Conservation (phyloP, 495 filamentous ascomycete species). For the Penicillium tannophilum region DNA sequence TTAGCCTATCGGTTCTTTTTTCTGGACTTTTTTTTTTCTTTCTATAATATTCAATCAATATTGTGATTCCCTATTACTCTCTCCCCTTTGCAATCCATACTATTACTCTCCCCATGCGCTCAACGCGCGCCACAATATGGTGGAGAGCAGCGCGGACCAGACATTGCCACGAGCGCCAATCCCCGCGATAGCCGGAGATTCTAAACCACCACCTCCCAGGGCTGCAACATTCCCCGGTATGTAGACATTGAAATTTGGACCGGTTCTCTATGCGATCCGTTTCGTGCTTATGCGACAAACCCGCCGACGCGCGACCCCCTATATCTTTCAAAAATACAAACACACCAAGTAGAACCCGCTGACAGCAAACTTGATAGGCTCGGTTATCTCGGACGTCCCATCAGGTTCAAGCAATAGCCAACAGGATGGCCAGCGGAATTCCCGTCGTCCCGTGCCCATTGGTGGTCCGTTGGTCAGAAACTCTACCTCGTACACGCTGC, state of each 20-base stretch:
- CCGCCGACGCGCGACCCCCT: neutral
- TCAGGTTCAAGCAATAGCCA: slow-evolving; percentile 40
- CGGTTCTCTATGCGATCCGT: slow-evolving; percentile 6
- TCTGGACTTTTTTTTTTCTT: slow-evolving; percentile 11
- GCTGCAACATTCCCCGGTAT: slow-evolving; percentile 25
- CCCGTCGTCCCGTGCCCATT: slow-evolving; percentile 22
- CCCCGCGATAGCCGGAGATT: slow-evolving; percentile 20
- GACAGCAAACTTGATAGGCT: slow-evolving; percentile 27
- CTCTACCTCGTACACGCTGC: slow-evolving; percentile 31
- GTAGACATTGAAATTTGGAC: slow-evolving; percentile 17
- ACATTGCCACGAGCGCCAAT: slow-evolving; percentile 19
- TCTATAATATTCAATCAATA: slow-evolving; percentile 4
- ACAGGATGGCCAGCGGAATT: slow-evolving; percentile 34
- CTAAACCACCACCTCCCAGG: slow-evolving; percentile 19
- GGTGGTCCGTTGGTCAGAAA: slow-evolving; percentile 27
- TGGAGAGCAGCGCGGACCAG: slow-evolving; percentile 24
- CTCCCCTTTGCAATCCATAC: slow-evolving; percentile 6
- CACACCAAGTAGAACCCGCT: slow-evolving; percentile 1
- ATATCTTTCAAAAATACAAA: neutral
- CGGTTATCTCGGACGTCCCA: slow-evolving; percentile 36
- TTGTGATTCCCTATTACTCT: slow-evolving; percentile 6
- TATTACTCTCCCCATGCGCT: slow-evolving; percentile 19
- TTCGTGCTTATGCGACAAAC: neutral
- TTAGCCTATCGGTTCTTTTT: slow-evolving; percentile 21
- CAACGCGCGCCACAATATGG: slow-evolving; percentile 12